These are phyloP conservation scores for Debaryomycetaceae sp. DNA, from an alignment of 1,139 yeast genomes.

Conservation along the genomic window DNA sequence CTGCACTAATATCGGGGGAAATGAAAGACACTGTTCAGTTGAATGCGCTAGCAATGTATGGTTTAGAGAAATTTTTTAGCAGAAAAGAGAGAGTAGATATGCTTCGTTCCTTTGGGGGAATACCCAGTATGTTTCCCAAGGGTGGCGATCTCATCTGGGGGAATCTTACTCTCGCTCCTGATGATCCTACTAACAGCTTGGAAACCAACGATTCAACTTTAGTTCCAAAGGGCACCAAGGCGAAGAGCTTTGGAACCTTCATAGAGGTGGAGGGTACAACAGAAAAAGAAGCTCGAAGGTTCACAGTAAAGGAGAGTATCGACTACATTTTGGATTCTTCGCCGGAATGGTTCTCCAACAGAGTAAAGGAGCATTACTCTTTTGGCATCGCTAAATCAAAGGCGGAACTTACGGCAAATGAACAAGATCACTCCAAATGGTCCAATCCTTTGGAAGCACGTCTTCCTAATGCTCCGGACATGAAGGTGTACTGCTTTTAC, in stretches of 20 bases:
- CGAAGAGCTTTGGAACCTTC: conserved; percentile 68
- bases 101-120: conserved; percentile 85
- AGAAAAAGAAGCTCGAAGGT: conserved; percentile 28
- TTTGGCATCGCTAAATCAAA: conserved; percentile 66
- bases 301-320: conserved; percentile 65
- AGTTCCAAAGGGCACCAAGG: conserved; percentile 28
- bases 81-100: conserved; percentile 84
- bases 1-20: conserved; percentile 91
- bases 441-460: conserved; percentile 88
- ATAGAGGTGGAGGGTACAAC: conserved; percentile 52
- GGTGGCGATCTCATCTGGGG: conserved; percentile 96
- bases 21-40: conserved; percentile 97
- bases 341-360: conserved; percentile 70
- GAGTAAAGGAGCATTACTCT: conserved; percentile 71
- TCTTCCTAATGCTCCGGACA: conserved; percentile 88
- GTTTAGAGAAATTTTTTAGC: conserved; percentile 89
- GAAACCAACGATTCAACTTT: conserved; percentile 18
- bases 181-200: conserved; percentile 46
- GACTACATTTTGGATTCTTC: conserved; percentile 61
- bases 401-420: conserved; percentile 59
- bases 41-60: conserved; percentile 89
- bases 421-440: conserved; percentile 77
- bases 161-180: conserved; percentile 53
- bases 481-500: conserved; percentile 85
- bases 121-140: conserved; percentile 93